Percentiles rank a stretch among this genome's conserved stretches.
phyloP scores from a whole-genome alignment of 2,329 filamentous ascomycete species.

The Coniella vitis region DNA sequence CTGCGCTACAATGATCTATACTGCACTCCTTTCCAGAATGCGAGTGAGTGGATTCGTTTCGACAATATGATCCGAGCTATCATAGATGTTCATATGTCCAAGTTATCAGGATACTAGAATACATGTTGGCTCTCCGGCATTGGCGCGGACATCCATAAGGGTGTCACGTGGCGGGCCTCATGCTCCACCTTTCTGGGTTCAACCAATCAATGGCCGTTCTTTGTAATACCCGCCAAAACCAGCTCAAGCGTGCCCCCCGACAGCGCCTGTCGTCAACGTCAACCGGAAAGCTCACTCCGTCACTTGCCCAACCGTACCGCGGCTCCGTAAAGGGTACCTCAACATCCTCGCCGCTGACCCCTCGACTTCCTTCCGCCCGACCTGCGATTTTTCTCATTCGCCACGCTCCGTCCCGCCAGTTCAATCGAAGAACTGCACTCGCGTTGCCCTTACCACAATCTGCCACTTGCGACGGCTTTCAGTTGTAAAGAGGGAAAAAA shows the following conservation, averaged over 20 bases:
- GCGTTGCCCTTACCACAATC: no score
- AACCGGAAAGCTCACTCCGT: slow-evolving; percentile 3
- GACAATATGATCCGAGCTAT: no score
- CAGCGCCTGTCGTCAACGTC: slow-evolving; percentile 6
- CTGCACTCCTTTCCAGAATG: no score
- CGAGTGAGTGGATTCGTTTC: no score
- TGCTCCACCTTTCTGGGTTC: neutral
- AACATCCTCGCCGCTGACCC: neutral
- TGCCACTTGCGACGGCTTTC: no score
- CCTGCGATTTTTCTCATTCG: neutral
- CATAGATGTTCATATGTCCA: no score
- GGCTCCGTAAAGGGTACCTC: neutral
- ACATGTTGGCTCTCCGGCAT: neutral
- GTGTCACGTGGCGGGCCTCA: neutral
- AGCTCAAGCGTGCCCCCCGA: slow-evolving; percentile 4
- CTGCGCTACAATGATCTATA: no score
- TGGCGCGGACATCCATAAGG: neutral
- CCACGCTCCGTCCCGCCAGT: neutral
- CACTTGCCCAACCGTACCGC: neutral
- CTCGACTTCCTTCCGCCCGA: slow-evolving; percentile 4
- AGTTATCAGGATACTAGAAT: neutral
- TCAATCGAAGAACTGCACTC: no score
- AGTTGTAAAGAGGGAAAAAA: no score
- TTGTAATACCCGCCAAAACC: slow-evolving; percentile 19
- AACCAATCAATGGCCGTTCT: slow-evolving; percentile 17